Base-by-base conservation (phyloP, 768 basidiomycete genomes). In the Hericium alpestre region DNA sequence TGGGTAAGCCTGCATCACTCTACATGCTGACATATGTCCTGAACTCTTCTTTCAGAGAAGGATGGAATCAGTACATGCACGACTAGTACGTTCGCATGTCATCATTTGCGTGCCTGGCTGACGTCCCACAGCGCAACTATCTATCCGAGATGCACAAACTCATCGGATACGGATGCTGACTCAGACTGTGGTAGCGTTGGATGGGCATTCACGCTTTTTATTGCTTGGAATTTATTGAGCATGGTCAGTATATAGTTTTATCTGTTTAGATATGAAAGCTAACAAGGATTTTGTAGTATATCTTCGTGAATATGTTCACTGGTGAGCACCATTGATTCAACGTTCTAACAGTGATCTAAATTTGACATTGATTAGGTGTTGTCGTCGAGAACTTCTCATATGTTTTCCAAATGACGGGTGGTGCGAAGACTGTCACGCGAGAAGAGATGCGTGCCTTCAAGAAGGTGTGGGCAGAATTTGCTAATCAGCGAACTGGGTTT, bases 1-100 rank as follows among this genome's bases (percentile, higher is more conserved):
- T 37, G 94, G 93, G 93, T 94, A 67, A 61, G 82, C 73, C 15
- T 32, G 18, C 22, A 18, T 3, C 8, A 23, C n/a, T 23, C 37
- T 8, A 12, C n/a, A 23, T 22, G 25, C 47, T 38, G 48, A 41
- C 51, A 22, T 57, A 32, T 8, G 7, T 39, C 63, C 15, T 46
- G 5, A 54, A 57, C 62, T 32, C 62, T 54, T 61, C 11, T 9
- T 38, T 7, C 61, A 93, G 93, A 9, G 94, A 97, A 69, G 91
- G 85, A 0, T 98, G 95, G 95, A 97, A 97, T 67, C 83, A 86
- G 63, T 96, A 86, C 68, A 97, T 97, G 95, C 94, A 97, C 67
- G 90, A 97, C 71, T 95, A 83, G 90, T 93, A 67, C 65, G 86
- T 71, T n/a, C 8, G 11, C 25, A 9, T 56, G 40, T 13, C 32